Evolutionary conservation across 441 rosid genomes (phyloP).

Genomic region (Aquilaria agallochum): DNA sequence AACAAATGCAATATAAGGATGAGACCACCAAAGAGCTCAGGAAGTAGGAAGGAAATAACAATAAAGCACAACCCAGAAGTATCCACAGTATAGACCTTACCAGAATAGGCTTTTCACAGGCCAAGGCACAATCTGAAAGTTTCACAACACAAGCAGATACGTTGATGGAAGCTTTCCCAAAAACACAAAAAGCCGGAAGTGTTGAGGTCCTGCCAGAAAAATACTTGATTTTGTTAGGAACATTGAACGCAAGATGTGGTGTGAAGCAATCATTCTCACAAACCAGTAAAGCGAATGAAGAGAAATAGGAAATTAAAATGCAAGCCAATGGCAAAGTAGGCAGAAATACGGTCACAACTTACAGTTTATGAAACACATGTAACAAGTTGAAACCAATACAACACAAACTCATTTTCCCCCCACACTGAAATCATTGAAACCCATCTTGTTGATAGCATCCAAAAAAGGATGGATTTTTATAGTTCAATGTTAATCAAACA

Average conservation of each 20-base stretch:
- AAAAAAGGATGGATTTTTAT: too few species aligned
- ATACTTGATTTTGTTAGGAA: not conserved
- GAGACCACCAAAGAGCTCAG: too few species aligned
- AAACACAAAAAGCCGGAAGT: slow-evolving; percentile 78
- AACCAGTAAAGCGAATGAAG: not conserved
- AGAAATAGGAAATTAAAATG: not conserved
- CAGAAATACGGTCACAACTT: not conserved
- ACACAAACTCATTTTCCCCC: too few species aligned
- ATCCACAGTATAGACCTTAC: slow-evolving; percentile 30
- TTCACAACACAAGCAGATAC: slow-evolving; percentile 40
- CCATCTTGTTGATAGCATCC: too few species aligned
- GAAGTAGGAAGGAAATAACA: too few species aligned
- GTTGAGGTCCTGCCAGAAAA: slow-evolving; percentile 60
- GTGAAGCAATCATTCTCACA: slow-evolving; percentile 1
- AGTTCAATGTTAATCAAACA: too few species aligned
- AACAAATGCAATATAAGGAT: too few species aligned
- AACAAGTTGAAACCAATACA: too few species aligned
- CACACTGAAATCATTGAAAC: too few species aligned
- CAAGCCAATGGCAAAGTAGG: not conserved
- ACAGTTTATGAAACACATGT: too few species aligned
- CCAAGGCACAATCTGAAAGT: slow-evolving; percentile 29
- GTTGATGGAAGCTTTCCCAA: slow-evolving; percentile 64
- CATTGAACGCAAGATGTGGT: not conserved
- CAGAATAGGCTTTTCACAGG: slow-evolving; percentile 50
- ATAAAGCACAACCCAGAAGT: not conserved